Evolutionary conservation across 2,329 filamentous ascomycete genomes (phyloP), one percentile per base, ranked within the genome.

Genomic region (Paecilomyces niveus): DNA sequence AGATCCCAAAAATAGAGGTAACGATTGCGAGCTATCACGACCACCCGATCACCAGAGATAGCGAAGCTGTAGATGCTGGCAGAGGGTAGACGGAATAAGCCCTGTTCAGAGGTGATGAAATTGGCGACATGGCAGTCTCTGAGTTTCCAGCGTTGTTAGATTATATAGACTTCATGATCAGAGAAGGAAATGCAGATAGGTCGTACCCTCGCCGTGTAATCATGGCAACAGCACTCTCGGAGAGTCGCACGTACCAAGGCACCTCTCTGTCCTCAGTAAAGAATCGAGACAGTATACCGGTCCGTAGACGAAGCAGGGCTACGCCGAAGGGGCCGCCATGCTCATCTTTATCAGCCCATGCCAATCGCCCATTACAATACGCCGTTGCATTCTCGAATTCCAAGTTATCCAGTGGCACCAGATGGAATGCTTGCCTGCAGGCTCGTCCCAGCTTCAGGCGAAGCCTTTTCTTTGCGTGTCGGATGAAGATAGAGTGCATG

Each of bases 51-150:
- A 31, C 64, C 65, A 29, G 62, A 60, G 9, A 66, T 57, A 18
- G 65, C 33, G 54, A 70, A 66, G 35, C 60, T 33, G 1, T n/a
- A 7, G 54, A 61, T 62, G 13, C 54, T 24, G 8, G 57, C 10
- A 2, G 66, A 68, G 9, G 70, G 64, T n/a, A 74, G 26, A 26
- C 70, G 71, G 49, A 74, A 67, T 9, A 53, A 62, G 22, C 57
- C 58, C 26, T 62, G 33, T 18, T 66, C 59, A 15, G 64, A 59
- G 2, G 65, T 66, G 11, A 60, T 24, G 15, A 68, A 53, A 50
- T 68, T 60, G 69, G 70, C 74, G n/a, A 68, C 64, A 59, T 71
- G 63, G 50, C 70, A 73, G 31, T 66, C 65, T 29, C 70, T 72
- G 33, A 21, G 31, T 22, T 29, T 33, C 9, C 24, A 26, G 18